phyloP scores from a whole-genome alignment of 805 yeast genomes.

The Yarrowia deformans region DNA sequence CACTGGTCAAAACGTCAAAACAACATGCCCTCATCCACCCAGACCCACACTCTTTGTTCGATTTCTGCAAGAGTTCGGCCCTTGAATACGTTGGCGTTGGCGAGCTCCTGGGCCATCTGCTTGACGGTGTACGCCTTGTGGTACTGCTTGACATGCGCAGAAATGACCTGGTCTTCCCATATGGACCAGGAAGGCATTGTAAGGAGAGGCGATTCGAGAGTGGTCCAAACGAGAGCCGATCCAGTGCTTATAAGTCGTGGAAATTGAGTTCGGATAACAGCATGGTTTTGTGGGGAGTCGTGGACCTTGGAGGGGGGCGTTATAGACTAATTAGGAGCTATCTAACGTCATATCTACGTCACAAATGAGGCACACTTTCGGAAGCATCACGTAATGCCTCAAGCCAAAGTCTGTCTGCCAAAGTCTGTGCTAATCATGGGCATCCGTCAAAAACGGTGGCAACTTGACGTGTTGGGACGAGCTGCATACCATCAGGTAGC shows the following conservation, averaged over 20 bases:
- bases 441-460: no score
- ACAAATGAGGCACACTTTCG: neutral
- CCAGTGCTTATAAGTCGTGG: neutral
- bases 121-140: slow-evolving; percentile 26
- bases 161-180: slow-evolving; percentile 32
- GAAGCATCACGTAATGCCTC: slow-evolving; percentile 4
- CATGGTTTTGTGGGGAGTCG: slow-evolving; percentile 10
- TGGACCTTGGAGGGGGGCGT: neutral
- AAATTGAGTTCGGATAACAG: slow-evolving; percentile 25
- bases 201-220: neutral
- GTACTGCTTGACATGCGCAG: slow-evolving; percentile 30
- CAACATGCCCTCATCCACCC: slow-evolving; percentile 32
- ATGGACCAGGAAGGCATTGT: slow-evolving; percentile 25
- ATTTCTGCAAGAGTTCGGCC: slow-evolving; percentile 16
- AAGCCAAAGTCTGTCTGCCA: no score
- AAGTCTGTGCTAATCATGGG: no score
- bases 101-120: slow-evolving; percentile 36
- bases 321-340: neutral
- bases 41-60: slow-evolving; percentile 36
- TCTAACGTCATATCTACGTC: neutral
- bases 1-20: neutral
- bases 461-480: no score
- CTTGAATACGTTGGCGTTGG: slow-evolving; percentile 11
- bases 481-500: no score
- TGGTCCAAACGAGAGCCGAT: neutral